Evolutionary conservation across 2,329 filamentous ascomycete genomes (phyloP).

Genomic region (Plectosphaerella plurivora): DNA sequence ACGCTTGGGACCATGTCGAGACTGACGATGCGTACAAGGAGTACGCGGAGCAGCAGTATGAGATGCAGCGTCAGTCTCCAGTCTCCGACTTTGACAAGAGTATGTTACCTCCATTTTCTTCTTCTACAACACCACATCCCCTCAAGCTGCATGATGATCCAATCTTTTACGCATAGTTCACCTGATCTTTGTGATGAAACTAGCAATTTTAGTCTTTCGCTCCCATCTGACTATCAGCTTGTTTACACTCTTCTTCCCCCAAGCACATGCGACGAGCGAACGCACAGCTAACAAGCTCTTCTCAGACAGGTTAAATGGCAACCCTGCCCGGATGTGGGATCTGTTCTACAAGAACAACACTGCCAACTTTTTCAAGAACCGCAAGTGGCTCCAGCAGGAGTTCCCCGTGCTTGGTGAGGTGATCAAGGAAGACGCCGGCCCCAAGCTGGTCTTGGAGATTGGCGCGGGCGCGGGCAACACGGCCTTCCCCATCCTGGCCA

Average conservation of each 20-base stretch:
- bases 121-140: conserved; percentile 4
- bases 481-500: conserved; percentile 81
- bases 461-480: conserved; percentile 96
- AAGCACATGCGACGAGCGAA: conserved; percentile 5
- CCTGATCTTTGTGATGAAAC: conserved; percentile 53
- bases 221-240: conserved; percentile 58
- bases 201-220: conserved; percentile 62
- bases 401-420: conserved; percentile 83
- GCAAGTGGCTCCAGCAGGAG: conserved; percentile 95
- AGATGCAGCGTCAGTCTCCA: conserved; percentile 77
- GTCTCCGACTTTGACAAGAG: conserved; percentile 92
- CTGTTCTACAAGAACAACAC: conserved; percentile 97
- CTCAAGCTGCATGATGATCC: conserved; percentile 18
- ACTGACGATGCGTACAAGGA: conserved; percentile 84
- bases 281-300: conserved; percentile 29
- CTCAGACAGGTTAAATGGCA: conserved; percentile 74
- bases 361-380: conserved; percentile 96
- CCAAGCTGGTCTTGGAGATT: conserved; percentile 75
- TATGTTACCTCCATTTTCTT: conserved; percentile 34
- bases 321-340: conserved; percentile 97
- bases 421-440: conserved; percentile 65
- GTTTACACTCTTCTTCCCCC: conserved; percentile 6
- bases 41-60: conserved; percentile 80
- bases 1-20: conserved; percentile 98
- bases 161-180: conserved; percentile 51